These are phyloP conservation scores for Melastoma malabathricum DNA, from an alignment of 345 rosid genomes.

Conservation along the genomic window DNA sequence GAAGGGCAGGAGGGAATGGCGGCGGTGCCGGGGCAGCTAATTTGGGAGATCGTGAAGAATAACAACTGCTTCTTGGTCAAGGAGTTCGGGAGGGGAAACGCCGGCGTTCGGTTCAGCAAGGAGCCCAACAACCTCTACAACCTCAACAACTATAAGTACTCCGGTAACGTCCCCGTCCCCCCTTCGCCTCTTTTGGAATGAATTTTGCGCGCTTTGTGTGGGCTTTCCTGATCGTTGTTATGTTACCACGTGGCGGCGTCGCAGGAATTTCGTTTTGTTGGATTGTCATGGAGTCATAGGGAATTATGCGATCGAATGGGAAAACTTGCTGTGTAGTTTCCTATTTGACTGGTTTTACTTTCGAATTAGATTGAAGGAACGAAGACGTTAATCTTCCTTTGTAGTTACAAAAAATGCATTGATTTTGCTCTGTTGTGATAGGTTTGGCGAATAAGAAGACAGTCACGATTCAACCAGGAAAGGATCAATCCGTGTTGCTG, in stretches of 20 bases:
- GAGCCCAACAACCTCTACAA: constrained; percentile 46
- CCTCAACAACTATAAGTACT: constrained; percentile 44
- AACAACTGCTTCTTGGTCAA: constrained; percentile 34
- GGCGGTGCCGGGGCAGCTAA: constrained; percentile 31
- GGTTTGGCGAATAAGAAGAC: constrained; percentile 76
- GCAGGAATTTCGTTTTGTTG: no score
- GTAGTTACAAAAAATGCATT: no score
- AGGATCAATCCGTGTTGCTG: constrained; percentile 49
- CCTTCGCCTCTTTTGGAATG: no score
- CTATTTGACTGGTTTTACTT: no score
- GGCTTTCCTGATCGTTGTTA: not conserved
- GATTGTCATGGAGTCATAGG: no score
- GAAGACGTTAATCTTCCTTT: no score
- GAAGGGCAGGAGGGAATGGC: constrained; percentile 12
- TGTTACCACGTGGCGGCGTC: no score
- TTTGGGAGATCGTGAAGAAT: constrained; percentile 47
- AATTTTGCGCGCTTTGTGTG: not conserved
- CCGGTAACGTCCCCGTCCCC: constrained; percentile 18
- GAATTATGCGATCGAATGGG: no score
- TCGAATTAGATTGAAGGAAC: no score
- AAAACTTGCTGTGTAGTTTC: no score
- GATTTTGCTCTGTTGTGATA: constrained; percentile 2
- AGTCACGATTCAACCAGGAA: constrained; percentile 42
- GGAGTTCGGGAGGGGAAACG: constrained; percentile 34
- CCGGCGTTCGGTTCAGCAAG: constrained; percentile 36